phyloP scores from a whole-genome alignment of 2,329 filamentous ascomycete genomes.

The Fusarium kyushuense region DNA sequence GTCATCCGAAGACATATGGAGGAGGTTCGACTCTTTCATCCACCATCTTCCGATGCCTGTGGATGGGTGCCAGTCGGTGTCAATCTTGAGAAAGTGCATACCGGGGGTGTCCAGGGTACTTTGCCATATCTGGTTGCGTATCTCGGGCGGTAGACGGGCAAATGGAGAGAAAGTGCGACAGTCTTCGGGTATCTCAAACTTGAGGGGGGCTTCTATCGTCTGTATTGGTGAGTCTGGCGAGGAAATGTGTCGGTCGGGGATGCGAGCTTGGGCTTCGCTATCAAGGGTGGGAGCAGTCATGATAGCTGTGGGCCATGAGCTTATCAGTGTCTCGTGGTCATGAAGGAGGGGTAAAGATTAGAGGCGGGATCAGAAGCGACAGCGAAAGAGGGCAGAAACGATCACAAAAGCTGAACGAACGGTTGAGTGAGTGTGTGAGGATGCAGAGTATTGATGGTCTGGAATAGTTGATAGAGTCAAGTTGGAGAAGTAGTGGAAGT shows the following conservation, averaged over 20 bases:
- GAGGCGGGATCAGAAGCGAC: background rate
- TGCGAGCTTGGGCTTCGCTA: conserved; percentile 15
- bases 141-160: conserved; percentile 51
- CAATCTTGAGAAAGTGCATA: conserved; percentile 53
- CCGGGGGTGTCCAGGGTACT: conserved; percentile 50
- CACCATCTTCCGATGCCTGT: conserved; percentile 44
- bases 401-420: background rate
- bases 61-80: conserved; percentile 31
- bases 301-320: conserved; percentile 40
- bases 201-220: conserved; percentile 34
- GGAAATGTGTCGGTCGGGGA: background rate
- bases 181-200: conserved; percentile 50
- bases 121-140: conserved; percentile 54
- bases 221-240: background rate
- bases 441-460: conserved; percentile 39
- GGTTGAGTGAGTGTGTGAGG: conserved; percentile 14
- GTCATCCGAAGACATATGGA: conserved; percentile 12
- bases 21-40: conserved; percentile 11
- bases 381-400: background rate
- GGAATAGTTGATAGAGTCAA: conserved; percentile 17
- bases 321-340: conserved; percentile 37
- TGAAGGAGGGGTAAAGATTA: conserved; percentile 29
- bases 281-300: conserved; percentile 29
- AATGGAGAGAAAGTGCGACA: conserved; percentile 52
- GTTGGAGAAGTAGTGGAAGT: conserved; percentile 36